A percentile compares a stretch with the other conserved stretches of the same genome.
Evolutionary conservation across 1,139 yeast species (phyloP).

Genomic region (Blastobotrys ciferrii): DNA sequence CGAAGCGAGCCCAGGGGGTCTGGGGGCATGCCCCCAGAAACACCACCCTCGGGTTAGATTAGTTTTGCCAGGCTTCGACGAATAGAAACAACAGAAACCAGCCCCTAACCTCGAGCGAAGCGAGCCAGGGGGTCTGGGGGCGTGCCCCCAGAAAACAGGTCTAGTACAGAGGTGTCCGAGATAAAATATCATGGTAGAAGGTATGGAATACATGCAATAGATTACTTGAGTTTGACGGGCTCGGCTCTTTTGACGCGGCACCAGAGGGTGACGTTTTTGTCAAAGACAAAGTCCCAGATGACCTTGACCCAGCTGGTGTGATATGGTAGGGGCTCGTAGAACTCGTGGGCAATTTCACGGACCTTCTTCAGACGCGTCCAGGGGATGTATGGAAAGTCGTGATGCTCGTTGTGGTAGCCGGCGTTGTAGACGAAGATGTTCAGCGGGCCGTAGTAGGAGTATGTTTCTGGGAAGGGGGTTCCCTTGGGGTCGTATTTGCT

Average conservation of each 20-base stretch:
- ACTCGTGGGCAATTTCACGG: slow-evolving; percentile 69
- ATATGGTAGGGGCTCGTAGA: slow-evolving; percentile 75
- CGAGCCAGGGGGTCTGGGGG: too few relatives aligned
- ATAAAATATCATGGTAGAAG: too few relatives aligned
- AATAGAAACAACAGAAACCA: too few relatives aligned
- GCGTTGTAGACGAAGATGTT: slow-evolving; percentile 85
- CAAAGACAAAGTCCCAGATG: slow-evolving; percentile 66
- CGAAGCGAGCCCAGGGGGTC: too few relatives aligned
- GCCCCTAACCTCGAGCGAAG: too few relatives aligned
- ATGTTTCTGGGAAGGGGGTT: slow-evolving; percentile 67
- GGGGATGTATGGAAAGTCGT: slow-evolving; percentile 90
- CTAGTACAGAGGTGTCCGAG: too few relatives aligned
- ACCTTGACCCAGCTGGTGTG: slow-evolving; percentile 81
- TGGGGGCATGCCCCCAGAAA: too few relatives aligned
- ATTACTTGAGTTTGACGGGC: slow-evolving; percentile 14
- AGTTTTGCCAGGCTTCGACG: too few relatives aligned
- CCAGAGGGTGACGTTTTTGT: slow-evolving; percentile 68
- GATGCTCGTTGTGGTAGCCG: slow-evolving; percentile 93
- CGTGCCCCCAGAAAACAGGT: too few relatives aligned
- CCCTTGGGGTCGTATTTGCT: slow-evolving; percentile 36
- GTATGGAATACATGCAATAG: neutral
- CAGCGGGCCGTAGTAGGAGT: slow-evolving; percentile 80
- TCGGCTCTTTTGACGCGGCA: slow-evolving; percentile 68
- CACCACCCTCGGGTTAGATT: too few relatives aligned
- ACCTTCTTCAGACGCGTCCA: slow-evolving; percentile 78